Evolutionary conservation across 2,329 filamentous ascomycete genomes (phyloP).

Genomic region (Penicillium decumbens): DNA sequence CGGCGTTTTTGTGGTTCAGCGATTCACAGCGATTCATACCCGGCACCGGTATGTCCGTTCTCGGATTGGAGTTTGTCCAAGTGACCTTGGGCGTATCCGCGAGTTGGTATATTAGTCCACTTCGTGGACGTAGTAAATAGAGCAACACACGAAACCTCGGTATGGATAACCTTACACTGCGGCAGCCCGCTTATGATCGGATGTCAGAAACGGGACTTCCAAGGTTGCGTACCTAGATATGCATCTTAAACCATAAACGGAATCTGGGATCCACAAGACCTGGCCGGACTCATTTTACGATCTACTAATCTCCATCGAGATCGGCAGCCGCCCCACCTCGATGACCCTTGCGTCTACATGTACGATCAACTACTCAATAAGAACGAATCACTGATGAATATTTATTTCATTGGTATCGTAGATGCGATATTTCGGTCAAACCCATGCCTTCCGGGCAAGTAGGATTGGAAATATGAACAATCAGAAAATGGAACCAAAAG

Average conservation of each 20-base stretch:
- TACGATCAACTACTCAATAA: not conserved
- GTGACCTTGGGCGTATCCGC: not conserved
- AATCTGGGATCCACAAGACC: not conserved
- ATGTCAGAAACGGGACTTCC: not conserved
- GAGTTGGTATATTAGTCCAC: not conserved
- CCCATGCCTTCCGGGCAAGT: slow-evolving; percentile 8
- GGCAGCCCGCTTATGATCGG: not conserved
- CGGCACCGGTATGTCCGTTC: not conserved
- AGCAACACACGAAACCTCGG: not conserved
- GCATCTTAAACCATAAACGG: not conserved
- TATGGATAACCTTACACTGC: not conserved
- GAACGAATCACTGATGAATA: slow-evolving; percentile 2
- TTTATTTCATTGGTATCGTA: slow-evolving; percentile 26
- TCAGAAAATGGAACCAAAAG: slow-evolving; percentile 2
- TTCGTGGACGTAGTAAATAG: not conserved
- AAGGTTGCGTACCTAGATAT: no score
- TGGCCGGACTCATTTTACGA: not conserved
- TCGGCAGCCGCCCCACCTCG: slow-evolving; percentile 11
- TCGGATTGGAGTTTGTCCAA: not conserved
- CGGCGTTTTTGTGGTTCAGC: slow-evolving; percentile 8
- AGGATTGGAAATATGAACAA: slow-evolving; percentile 17
- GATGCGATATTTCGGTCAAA: slow-evolving; percentile 16
- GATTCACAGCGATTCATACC: not conserved
- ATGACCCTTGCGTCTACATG: not conserved
- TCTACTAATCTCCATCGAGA: slow-evolving; percentile 1